Conservation (phyloP, 2,329 filamentous ascomycete species). For the Massarina eburnea region DNA sequence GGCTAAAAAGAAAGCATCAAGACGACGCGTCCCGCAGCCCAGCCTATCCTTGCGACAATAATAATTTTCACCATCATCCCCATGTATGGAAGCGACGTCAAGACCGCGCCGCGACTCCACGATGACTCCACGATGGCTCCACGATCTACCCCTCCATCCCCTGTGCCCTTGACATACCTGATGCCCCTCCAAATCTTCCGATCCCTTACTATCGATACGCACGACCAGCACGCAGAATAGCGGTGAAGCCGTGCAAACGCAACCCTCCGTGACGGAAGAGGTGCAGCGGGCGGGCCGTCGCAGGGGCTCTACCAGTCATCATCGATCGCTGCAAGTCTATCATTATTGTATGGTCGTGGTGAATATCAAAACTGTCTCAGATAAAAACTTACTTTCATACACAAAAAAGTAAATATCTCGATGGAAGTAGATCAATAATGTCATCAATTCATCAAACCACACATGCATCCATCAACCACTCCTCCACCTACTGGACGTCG, state of each 20-base stretch:
- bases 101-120: constrained; percentile 2
- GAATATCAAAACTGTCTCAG: no score
- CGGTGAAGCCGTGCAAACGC: constrained; percentile 38
- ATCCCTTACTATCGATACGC: constrained; percentile 28
- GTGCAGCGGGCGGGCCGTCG: constrained; percentile 25
- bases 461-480: no score
- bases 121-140: not conserved
- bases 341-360: no score
- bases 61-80: constrained; percentile 19
- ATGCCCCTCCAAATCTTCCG: constrained; percentile 14
- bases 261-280: constrained; percentile 23
- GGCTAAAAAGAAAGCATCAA: constrained; percentile 23
- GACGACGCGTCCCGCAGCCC: constrained; percentile 15
- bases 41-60: constrained; percentile 24
- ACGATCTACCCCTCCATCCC: constrained; percentile 13
- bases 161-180: constrained; percentile 25
- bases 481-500: no score
- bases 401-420: no score
- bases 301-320: not conserved
- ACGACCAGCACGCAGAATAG: constrained; percentile 33
- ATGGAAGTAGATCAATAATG: no score
- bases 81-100: no score
- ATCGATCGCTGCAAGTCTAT: no score
- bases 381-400: no score
- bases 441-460: no score